A percentile compares a stretch with the other conserved stretches of the same genome.
Evolutionary conservation across 139 green algal genomes (phyloP).

Genomic region (Chlamydomonas urium): DNA sequence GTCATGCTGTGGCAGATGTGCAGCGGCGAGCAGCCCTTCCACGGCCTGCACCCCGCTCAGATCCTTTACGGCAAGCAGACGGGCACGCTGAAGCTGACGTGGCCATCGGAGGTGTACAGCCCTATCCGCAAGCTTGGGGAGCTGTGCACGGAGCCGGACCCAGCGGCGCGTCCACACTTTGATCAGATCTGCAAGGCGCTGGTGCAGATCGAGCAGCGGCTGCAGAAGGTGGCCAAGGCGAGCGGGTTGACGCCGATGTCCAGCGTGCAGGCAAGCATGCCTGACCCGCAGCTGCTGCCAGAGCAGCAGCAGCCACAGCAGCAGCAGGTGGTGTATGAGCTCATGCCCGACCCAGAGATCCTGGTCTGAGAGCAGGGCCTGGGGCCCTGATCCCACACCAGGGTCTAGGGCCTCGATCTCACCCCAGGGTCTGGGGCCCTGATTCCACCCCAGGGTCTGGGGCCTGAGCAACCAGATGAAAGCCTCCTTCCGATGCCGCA

Average conservation of each 20-base stretch:
- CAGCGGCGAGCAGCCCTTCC: conserved; percentile 25
- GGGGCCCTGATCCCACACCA: too few relatives aligned
- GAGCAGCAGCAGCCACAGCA: neutral
- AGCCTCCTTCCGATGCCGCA: too few relatives aligned
- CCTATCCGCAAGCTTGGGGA: conserved; percentile 18
- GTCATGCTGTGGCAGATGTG: conserved; percentile 35
- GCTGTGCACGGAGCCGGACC: conserved; percentile 5
- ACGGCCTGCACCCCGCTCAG: conserved; percentile 25
- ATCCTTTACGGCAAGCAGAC: conserved; percentile 33
- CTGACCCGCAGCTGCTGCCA: neutral
- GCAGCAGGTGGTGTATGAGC: neutral
- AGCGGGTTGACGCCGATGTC: too few relatives aligned
- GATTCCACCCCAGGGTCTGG: too few relatives aligned
- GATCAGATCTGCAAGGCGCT: conserved; percentile 17
- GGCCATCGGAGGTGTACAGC: conserved; percentile 16
- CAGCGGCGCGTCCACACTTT: neutral
- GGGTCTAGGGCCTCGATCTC: too few relatives aligned
- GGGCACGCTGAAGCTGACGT: conserved; percentile 22
- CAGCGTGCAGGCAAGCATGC: too few relatives aligned
- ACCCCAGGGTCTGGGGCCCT: too few relatives aligned
- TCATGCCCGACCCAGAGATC: conserved; percentile 16
- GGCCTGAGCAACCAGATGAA: too few relatives aligned
- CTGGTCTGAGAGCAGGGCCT: neutral
- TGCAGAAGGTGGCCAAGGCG: neutral
- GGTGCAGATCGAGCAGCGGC: conserved; percentile 14